Conservation (phyloP, 768 basidiomycete genomes). For the Boletus rex-veris region DNA sequence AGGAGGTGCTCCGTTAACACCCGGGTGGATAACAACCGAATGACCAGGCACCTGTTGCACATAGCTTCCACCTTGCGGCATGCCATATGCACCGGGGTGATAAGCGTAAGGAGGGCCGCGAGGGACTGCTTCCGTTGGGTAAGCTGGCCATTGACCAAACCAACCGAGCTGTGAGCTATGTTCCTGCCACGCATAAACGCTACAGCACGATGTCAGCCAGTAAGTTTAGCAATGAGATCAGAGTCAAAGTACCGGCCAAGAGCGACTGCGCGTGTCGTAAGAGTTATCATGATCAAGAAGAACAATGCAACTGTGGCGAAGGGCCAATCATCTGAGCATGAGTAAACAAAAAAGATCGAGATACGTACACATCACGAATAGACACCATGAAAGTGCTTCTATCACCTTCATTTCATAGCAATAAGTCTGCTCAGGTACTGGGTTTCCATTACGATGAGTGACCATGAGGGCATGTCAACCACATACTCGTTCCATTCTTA, state of each 20-base stretch:
- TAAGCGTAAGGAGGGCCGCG: conserved; percentile 27
- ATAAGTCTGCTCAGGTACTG: conserved; percentile 54
- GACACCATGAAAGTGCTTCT: conserved; percentile 75
- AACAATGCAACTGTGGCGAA: conserved; percentile 41
- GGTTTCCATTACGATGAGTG: conserved; percentile 3
- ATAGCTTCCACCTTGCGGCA: conserved; percentile 31
- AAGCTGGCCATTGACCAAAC: conserved; percentile 72
- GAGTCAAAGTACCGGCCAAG: conserved; percentile 27
- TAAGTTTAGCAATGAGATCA: not conserved
- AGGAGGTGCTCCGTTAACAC: conserved; percentile 54
- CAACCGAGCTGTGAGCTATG: conserved; percentile 61
- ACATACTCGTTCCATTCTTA: conserved; percentile 54
- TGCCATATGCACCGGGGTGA: conserved; percentile 25
- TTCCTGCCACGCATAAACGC: conserved; percentile 32
- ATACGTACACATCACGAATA: conserved; percentile 51
- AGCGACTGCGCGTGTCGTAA: conserved; percentile 42
- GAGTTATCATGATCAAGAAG: conserved; percentile 52
- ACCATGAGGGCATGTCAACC: not conserved
- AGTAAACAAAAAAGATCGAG: not conserved
- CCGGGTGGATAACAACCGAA: conserved; percentile 67
- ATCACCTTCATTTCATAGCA: conserved; percentile 82
- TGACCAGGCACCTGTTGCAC: conserved; percentile 55
- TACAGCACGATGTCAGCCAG: conserved; percentile 4
- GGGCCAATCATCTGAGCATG: not conserved
- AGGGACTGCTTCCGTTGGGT: conserved; percentile 31